Evolutionary conservation across 2,329 filamentous ascomycete genomes (phyloP), one percentile per base, ranked within the genome.

Genomic region (Fusarium sarcochroum): DNA sequence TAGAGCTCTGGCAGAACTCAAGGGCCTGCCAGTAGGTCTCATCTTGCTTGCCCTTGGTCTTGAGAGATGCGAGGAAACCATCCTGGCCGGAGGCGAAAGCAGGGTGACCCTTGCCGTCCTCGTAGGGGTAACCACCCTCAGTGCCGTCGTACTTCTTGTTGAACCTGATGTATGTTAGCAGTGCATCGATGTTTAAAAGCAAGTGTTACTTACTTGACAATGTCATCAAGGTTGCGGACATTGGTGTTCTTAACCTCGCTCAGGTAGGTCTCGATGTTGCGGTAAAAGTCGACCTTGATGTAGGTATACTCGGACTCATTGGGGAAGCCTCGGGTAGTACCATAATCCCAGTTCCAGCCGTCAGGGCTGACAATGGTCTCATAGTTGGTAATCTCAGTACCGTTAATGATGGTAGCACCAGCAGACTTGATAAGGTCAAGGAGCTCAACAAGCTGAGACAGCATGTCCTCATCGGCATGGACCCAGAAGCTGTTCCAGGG

Each of bases 281-380:
- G 85, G 77, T 90, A 91, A 71, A 91, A 91, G 75, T 92, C 89
- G 0, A 90, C 87, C 76, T 92, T 93, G 68, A 93, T 83, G 48
- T 90, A 87, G 0, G 89, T 91, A 78, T 90, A 93, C 76, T 93
- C 91, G 15, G 89, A 92, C 77, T 93, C 87, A 63, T 93, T 92
- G n/a, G 88, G 80, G 71, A 81, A 88, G 4, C 89, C 89, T 6
- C 89, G 85, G 2, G 81, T 84, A 7, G 69, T 83, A 15, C 90
- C 90, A 66, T 88, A 91, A 71, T 91, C 90, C 86, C 91, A 94
- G 76, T 93, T 83, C 91, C 91, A 94, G n/a, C 90, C 89, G 48
- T 86, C 76, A 1, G 88, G 89, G 32, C 85, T 65, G 14, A 93
- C 85, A 23, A 92, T 86, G 0, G 80, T 86, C 72, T 89, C 77